A percentile compares a stretch with the other conserved stretches of the same genome.
phyloP scores from a whole-genome alignment of 2,329 filamentous ascomycete genomes.

The Paraconiothyrium brasiliense region DNA sequence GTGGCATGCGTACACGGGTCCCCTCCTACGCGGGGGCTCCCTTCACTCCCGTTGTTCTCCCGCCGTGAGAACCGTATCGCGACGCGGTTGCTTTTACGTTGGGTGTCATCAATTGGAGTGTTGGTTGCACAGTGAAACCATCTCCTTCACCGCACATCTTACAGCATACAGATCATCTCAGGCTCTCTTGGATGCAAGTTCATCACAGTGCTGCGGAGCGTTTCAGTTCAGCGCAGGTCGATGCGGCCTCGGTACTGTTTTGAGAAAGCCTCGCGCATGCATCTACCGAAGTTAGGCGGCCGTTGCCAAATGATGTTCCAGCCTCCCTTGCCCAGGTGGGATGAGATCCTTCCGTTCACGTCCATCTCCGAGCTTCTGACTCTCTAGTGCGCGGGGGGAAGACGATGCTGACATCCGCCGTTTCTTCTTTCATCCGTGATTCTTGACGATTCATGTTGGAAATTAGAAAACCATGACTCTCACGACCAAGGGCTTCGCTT shows the following conservation, averaged over 20 bases:
- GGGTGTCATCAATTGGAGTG: neutral
- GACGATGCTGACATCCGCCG: slow-evolving; percentile 13
- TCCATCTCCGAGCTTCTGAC: slow-evolving; percentile 21
- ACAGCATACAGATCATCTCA: slow-evolving; percentile 18
- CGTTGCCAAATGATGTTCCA: slow-evolving; percentile 31
- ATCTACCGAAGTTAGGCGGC: slow-evolving; percentile 35
- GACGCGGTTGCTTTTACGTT: slow-evolving; percentile 11
- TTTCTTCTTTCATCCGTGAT: slow-evolving; percentile 5
- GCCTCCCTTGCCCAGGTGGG: slow-evolving; percentile 23
- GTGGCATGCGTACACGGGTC: slow-evolving; percentile 34
- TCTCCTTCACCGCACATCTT: slow-evolving; percentile 26
- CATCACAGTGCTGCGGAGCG: slow-evolving; percentile 29
- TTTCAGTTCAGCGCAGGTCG: slow-evolving; percentile 33
- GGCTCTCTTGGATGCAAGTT: slow-evolving; percentile 25
- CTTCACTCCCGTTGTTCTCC: slow-evolving; percentile 9
- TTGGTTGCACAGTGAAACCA: slow-evolving; percentile 15
- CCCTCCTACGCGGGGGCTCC: slow-evolving; percentile 15
- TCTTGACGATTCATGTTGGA: slow-evolving; percentile 9
- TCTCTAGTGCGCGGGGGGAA: slow-evolving; percentile 46
- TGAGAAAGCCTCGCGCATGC: slow-evolving; percentile 16
- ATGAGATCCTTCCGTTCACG: slow-evolving; percentile 26
- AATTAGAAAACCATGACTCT: slow-evolving; percentile 2
- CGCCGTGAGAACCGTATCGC: neutral
- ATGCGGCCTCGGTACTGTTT: slow-evolving; percentile 20
- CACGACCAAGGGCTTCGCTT: neutral